Base-by-base conservation (phyloP, 2,329 filamentous ascomycete genomes). In the Helotiales sp. region DNA sequence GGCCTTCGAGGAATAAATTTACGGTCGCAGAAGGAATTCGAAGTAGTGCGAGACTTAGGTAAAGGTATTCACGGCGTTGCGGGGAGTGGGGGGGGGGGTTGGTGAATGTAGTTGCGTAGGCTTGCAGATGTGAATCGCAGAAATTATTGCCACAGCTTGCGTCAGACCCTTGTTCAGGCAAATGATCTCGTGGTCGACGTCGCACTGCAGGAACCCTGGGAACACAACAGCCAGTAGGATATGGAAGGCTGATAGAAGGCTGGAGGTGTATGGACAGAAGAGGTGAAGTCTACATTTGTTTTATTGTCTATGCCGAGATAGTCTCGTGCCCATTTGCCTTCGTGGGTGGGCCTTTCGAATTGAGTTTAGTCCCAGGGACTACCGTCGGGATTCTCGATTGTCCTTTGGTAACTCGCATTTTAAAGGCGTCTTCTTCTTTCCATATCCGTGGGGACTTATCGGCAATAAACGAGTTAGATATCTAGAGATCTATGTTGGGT, bases 311-410 rank as follows among this genome's bases (percentile, higher is more conserved):
- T 57, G 32, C 32, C 54, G 32, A 37, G 32, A 57, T 37, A 57
- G 54, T 57, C 54, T 37, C 54, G 32, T 34, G 54, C 54, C 20
- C 54, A 57, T 57, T 57, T 37, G 24, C 54, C n/a, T 24, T 37
- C 54, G 30, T 37, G n/a, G 54, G 54, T 15, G 11, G 30, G 5
- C 28, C 32, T 57, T 22, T 40, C n/a, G 13, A 34, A 24, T 24
- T 57, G 54, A 57, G 30, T 57, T 40, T 37, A 57, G 54, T 40
- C n/a, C 17, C 54, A 57, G 54, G 30, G 54, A 40, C 54, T 57
- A 37, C 32, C 11, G n/a, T 10, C 32, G 32, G 32, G 30, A 57
- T 24, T 57, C 24, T 34, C 32, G n/a, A n/a, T n/a, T n/a, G n/a
- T n/a, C n/a, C n/a, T 8, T 57, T 37, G 24, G 22, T 28, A 52